These are phyloP conservation scores for Vitis hybrid DNA, from an alignment of 177 flowering plant genomes.

Conservation along the genomic window DNA sequence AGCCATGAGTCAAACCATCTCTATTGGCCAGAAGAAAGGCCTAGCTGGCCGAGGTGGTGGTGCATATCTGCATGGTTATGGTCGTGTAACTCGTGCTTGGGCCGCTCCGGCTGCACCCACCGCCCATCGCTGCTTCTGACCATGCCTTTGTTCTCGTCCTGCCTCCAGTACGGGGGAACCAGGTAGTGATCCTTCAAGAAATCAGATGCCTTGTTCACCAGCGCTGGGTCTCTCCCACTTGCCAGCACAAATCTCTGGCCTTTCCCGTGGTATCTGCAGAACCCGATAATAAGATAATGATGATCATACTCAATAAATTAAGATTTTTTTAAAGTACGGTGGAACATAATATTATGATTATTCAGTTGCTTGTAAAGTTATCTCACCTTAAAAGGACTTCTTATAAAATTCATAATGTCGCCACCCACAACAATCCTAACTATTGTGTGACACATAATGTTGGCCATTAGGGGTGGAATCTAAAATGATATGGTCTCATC, in stretches of 20 bases:
- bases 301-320: too few species aligned
- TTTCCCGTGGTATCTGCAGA: constrained; percentile 65
- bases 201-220: constrained; percentile 70
- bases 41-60: constrained; percentile 27
- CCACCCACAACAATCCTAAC: too few species aligned
- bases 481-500: too few species aligned
- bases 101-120: constrained; percentile 58
- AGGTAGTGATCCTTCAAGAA: constrained; percentile 60
- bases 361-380: too few species aligned
- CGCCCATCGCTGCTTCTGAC: constrained; percentile 50
- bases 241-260: constrained; percentile 49
- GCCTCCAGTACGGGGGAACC: constrained; percentile 78
- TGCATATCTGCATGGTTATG: constrained; percentile 46
- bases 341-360: too few species aligned
- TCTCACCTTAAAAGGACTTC: too few species aligned
- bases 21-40: too few species aligned
- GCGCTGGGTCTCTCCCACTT: constrained; percentile 64
- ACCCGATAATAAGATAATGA: neutral
- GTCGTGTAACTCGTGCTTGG: constrained; percentile 23
- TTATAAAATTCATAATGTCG: too few species aligned
- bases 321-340: too few species aligned
- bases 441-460: too few species aligned
- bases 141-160: constrained; percentile 75
- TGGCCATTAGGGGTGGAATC: too few species aligned
- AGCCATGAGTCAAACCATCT: too few species aligned